phyloP scores from a whole-genome alignment of 306 rosid species.

The Vachellia collinsii region DNA sequence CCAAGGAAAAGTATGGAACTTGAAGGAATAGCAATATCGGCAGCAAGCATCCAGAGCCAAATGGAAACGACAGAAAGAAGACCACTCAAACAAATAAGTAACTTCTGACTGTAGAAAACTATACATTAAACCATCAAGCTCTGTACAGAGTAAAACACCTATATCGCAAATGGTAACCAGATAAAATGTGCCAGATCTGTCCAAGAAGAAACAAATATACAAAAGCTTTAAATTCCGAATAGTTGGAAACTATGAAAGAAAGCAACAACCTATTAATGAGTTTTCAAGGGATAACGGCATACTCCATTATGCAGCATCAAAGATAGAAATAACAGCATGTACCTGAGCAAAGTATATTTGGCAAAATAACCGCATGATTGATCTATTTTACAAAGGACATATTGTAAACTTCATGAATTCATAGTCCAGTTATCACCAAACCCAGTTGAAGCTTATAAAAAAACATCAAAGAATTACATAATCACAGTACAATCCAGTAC shows the following conservation, averaged over 20 bases:
- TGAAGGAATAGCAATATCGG: neutral
- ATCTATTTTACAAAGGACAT: neutral
- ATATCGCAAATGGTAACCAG: neutral
- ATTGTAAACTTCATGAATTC: neutral
- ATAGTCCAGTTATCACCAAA: neutral
- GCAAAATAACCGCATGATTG: neutral
- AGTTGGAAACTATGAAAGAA: neutral
- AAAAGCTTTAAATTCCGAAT: neutral
- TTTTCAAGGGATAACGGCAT: neutral
- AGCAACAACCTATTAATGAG: neutral
- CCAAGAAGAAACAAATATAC: neutral
- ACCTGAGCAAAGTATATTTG: slow-evolving; percentile 1
- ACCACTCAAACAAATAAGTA: neutral
- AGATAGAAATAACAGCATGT: neutral
- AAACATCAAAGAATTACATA: neutral
- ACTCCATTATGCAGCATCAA: neutral
- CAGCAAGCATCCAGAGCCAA: neutral
- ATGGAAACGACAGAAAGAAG: neutral
- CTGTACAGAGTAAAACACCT: neutral
- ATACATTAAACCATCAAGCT: neutral
- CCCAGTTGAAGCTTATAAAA: neutral
- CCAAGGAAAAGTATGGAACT: neutral
- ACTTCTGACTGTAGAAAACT: neutral
- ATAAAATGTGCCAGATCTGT: neutral
- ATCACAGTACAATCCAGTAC: neutral